A percentile compares a stretch with the other conserved stretches of the same genome.
Evolutionary conservation across 2,329 filamentous ascomycete species (phyloP).

Genomic region (Ophiobolus disseminans): DNA sequence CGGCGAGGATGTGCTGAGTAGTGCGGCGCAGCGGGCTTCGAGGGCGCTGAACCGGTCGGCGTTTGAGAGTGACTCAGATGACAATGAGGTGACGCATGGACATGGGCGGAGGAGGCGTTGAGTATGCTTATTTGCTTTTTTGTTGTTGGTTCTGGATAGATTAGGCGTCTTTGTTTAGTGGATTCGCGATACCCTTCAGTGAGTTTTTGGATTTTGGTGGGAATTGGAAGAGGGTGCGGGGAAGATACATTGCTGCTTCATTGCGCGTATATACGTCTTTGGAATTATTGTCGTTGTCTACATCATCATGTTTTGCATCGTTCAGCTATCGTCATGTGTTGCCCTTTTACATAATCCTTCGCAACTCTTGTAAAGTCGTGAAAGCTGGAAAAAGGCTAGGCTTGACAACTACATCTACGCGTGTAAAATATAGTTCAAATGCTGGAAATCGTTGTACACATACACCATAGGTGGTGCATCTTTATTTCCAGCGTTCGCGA

Average conservation of each 20-base stretch:
- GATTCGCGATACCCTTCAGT: neutral
- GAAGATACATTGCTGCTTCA: neutral
- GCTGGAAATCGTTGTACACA: too few relatives aligned
- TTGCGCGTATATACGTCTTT: neutral
- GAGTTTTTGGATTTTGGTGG: neutral
- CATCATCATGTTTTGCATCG: too few relatives aligned
- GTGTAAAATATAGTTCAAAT: too few relatives aligned
- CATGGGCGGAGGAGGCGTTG: constrained; percentile 1
- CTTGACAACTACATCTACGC: too few relatives aligned
- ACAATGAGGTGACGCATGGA: constrained; percentile 4
- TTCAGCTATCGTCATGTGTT: neutral
- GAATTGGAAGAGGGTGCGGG: too few relatives aligned
- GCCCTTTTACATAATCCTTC: too few relatives aligned
- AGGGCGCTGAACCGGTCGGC: constrained; percentile 19
- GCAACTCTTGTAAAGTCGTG: too few relatives aligned
- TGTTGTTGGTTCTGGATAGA: too few relatives aligned
- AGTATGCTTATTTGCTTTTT: neutral
- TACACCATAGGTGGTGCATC: too few relatives aligned
- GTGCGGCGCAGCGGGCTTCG: constrained; percentile 26
- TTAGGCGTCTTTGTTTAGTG: neutral
- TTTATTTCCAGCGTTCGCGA: too few relatives aligned
- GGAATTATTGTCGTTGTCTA: neutral
- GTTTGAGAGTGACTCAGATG: constrained; percentile 20
- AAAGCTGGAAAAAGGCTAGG: too few relatives aligned
- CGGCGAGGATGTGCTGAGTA: constrained; percentile 22